Percentiles rank a stretch among this genome's conserved stretches.
Evolutionary conservation across 1,284 basidiomycete species (phyloP).

Genomic region (Flammula alnicola): DNA sequence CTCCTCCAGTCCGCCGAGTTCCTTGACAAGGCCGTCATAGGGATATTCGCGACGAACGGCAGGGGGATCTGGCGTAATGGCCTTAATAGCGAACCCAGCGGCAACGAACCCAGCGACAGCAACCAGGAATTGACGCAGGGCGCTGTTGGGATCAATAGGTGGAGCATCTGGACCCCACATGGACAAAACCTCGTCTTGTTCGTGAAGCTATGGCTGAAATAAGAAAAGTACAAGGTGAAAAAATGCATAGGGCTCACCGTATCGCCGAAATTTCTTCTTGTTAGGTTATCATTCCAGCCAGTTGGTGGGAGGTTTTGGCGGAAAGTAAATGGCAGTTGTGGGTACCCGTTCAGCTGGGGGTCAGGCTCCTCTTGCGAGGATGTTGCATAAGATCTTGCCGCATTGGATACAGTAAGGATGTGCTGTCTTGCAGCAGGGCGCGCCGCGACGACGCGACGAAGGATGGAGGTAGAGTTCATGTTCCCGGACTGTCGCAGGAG

Average conservation of each 20-base stretch:
- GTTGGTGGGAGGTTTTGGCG: slow-evolving; percentile 68
- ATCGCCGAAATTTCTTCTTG: slow-evolving; percentile 87
- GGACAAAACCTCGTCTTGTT: slow-evolving; percentile 81
- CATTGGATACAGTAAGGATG: slow-evolving; percentile 9
- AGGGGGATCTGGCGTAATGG: slow-evolving; percentile 59
- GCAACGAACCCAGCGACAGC: slow-evolving; percentile 64
- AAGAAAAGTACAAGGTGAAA: slow-evolving; percentile 22
- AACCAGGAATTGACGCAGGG: slow-evolving; percentile 65
- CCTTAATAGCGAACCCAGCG: slow-evolving; percentile 60
- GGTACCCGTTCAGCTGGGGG: slow-evolving; percentile 77
- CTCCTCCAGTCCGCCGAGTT: slow-evolving; percentile 75
- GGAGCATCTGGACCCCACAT: slow-evolving; percentile 90
- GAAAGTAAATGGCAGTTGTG: slow-evolving; percentile 74
- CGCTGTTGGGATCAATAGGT: slow-evolving; percentile 55
- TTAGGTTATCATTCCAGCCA: slow-evolving; percentile 85
- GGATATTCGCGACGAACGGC: slow-evolving; percentile 74
- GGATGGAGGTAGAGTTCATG: slow-evolving; percentile 32
- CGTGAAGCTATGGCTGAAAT: slow-evolving; percentile 67
- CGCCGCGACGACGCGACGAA: slow-evolving; percentile 38
- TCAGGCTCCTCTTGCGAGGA: slow-evolving; percentile 50
- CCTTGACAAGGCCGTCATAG: slow-evolving; percentile 68
- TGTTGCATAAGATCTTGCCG: slow-evolving; percentile 36
- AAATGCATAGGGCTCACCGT: slow-evolving; percentile 49
- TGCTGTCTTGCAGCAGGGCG: slow-evolving; percentile 25
- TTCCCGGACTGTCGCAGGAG: slow-evolving; percentile 29